Conservation (phyloP, 2,329 filamentous ascomycete genomes). For the Hymenoscyphus infarciens region DNA sequence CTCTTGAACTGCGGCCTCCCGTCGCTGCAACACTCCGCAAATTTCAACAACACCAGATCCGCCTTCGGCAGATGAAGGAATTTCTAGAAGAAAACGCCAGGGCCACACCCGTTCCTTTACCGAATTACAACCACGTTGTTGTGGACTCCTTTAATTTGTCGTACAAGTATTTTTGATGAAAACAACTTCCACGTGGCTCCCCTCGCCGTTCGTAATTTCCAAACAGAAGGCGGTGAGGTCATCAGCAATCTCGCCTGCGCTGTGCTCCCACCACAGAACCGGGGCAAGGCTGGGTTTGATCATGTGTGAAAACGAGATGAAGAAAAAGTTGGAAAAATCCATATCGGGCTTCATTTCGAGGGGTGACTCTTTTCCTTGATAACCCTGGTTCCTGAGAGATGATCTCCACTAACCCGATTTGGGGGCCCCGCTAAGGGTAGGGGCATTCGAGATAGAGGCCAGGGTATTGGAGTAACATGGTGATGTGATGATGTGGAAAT, state of each 20-base stretch:
- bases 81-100: not conserved
- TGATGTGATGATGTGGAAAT: not conserved
- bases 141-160: not conserved
- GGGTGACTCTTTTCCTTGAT: not conserved
- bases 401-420: not conserved
- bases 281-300: not conserved
- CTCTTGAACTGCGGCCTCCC: not conserved
- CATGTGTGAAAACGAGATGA: slow-evolving; percentile 9
- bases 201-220: slow-evolving; percentile 1
- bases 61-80: not conserved
- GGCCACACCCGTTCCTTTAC: not conserved
- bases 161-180: not conserved
- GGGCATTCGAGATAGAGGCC: not conserved
- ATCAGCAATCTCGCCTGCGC: slow-evolving; percentile 2
- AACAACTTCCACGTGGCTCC: not conserved
- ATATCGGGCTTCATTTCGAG: slow-evolving; percentile 4
- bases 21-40: slow-evolving; percentile 1
- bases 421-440: not conserved
- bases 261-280: not conserved
- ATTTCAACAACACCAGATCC: not conserved
- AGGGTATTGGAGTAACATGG: not conserved
- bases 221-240: slow-evolving; percentile 11
- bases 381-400: slow-evolving; percentile 4
- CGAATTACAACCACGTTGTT: not conserved
- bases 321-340: slow-evolving; percentile 7